phyloP scores from a whole-genome alignment of 768 basidiomycete species.

The Suillus alpinus region DNA sequence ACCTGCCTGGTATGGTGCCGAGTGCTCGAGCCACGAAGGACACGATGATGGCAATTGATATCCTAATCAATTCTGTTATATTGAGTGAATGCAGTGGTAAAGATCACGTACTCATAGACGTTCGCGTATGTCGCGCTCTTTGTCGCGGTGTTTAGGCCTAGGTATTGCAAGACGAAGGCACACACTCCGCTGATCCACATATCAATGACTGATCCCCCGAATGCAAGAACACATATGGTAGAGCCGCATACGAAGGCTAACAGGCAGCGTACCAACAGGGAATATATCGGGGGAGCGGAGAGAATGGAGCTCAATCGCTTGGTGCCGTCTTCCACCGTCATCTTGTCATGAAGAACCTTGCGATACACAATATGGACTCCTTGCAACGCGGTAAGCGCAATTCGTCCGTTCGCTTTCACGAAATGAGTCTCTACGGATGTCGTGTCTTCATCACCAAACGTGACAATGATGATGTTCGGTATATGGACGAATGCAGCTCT shows the following conservation, averaged over 20 bases:
- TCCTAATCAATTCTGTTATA: conserved; percentile 42
- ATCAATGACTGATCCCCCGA: conserved; percentile 78
- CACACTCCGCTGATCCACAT: conserved; percentile 78
- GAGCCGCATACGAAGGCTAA: conserved; percentile 77
- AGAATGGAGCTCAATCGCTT: conserved; percentile 64
- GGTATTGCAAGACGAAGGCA: conserved; percentile 69
- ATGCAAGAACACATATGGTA: conserved; percentile 79
- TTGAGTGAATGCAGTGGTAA: background rate
- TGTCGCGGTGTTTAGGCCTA: conserved; percentile 78
- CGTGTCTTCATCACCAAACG: conserved; percentile 74
- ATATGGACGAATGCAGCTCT: conserved; percentile 84
- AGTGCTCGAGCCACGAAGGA: conserved; percentile 80
- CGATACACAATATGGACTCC: conserved; percentile 83
- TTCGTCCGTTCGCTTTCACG: conserved; percentile 74
- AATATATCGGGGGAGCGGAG: conserved; percentile 64
- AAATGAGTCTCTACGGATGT: conserved; percentile 80
- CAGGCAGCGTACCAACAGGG: conserved; percentile 61
- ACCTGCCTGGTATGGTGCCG: conserved; percentile 66
- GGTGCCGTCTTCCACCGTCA: conserved; percentile 71
- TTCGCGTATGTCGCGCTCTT: conserved; percentile 92
- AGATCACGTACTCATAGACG: conserved; percentile 79
- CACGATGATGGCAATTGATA: conserved; percentile 80
- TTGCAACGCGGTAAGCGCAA: conserved; percentile 81
- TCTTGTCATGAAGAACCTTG: conserved; percentile 80
- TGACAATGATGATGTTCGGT: conserved; percentile 74